Conservation (phyloP, 768 basidiomycete species). For the Hysterangium stoloniferum region DNA sequence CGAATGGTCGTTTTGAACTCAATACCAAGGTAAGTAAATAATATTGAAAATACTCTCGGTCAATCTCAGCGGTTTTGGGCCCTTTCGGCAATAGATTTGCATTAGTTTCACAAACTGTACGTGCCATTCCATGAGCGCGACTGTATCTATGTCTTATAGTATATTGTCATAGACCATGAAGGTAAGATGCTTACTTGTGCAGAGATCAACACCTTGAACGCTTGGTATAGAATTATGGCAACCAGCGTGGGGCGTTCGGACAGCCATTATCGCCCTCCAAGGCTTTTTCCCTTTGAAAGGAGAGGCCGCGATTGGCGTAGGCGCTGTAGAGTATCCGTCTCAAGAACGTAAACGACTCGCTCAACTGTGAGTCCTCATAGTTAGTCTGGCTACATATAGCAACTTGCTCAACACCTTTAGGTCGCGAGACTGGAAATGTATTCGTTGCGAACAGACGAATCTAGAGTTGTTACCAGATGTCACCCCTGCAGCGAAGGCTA, state of each 20-base stretch:
- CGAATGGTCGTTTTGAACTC: constrained; percentile 93
- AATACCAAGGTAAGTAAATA: constrained; percentile 73
- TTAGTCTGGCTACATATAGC: constrained; percentile 2
- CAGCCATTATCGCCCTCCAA: constrained; percentile 82
- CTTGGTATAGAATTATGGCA: constrained; percentile 93
- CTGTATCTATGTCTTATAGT: not conserved
- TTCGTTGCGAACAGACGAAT: constrained; percentile 63
- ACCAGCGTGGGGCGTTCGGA: constrained; percentile 93
- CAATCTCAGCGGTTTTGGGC: constrained; percentile 8
- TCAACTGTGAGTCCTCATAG: constrained; percentile 44
- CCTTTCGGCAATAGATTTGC: constrained; percentile 53
- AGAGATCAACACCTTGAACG: constrained; percentile 14
- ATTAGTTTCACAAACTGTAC: constrained; percentile 88
- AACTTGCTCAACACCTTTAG: constrained; percentile 31
- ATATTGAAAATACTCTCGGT: not conserved
- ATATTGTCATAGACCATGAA: constrained; percentile 8
- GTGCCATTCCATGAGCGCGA: constrained; percentile 22
- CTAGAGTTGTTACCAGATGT: constrained; percentile 67
- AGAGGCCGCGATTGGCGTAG: constrained; percentile 79
- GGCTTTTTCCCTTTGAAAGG: constrained; percentile 87
- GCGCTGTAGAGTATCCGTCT: constrained; percentile 74
- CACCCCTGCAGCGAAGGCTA: constrained; percentile 16
- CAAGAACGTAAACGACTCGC: constrained; percentile 75
- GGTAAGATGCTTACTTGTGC: constrained; percentile 19
- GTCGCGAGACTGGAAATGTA: constrained; percentile 75